Conservation (phyloP, 2,329 filamentous ascomycete genomes). For the Clonostachys chloroleuca region DNA sequence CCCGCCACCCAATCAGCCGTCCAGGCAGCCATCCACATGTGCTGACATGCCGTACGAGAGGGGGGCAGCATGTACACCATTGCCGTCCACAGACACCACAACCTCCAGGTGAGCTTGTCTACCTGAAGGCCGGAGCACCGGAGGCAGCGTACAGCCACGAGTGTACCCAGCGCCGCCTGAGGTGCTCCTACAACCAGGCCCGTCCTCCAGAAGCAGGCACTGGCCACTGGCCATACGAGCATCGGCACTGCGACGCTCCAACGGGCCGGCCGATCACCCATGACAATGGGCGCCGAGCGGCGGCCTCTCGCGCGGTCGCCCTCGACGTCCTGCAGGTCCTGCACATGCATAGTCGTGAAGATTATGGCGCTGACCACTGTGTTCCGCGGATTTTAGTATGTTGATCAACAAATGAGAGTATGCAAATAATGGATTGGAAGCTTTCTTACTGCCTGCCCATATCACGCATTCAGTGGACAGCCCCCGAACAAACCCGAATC, state of each 20-base stretch:
- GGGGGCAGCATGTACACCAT: slow-evolving; percentile 8
- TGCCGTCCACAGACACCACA: slow-evolving; percentile 11
- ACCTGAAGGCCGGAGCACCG: slow-evolving; percentile 2
- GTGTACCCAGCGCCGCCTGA: slow-evolving; percentile 1
- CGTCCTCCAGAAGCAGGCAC: slow-evolving; percentile 9
- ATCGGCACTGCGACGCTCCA: slow-evolving; percentile 8
- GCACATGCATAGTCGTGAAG: slow-evolving; percentile 15
- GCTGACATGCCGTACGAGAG: too few species aligned
- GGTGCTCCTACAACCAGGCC: slow-evolving; percentile 2
- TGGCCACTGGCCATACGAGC: slow-evolving; percentile 9
- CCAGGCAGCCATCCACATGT: too few species aligned
- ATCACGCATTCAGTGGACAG: slow-evolving; percentile 2
- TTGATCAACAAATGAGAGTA: too few species aligned
- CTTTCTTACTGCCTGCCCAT: too few species aligned
- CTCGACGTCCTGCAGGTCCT: slow-evolving; percentile 14
- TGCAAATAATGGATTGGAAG: too few species aligned
- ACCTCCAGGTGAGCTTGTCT: slow-evolving; percentile 8
- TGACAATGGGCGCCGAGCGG: slow-evolving; percentile 11
- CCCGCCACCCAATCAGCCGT: too few species aligned
- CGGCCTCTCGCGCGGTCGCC: slow-evolving; percentile 13
- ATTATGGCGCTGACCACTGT: slow-evolving; percentile 10
- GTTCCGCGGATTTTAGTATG: slow-evolving; percentile 2
- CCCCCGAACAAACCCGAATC: slow-evolving; percentile 6
- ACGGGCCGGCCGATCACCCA: slow-evolving; percentile 12
- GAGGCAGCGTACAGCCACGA: slow-evolving; percentile 9